Conservation (phyloP, 2,329 filamentous ascomycete species). For the Phoma herbarum region DNA sequence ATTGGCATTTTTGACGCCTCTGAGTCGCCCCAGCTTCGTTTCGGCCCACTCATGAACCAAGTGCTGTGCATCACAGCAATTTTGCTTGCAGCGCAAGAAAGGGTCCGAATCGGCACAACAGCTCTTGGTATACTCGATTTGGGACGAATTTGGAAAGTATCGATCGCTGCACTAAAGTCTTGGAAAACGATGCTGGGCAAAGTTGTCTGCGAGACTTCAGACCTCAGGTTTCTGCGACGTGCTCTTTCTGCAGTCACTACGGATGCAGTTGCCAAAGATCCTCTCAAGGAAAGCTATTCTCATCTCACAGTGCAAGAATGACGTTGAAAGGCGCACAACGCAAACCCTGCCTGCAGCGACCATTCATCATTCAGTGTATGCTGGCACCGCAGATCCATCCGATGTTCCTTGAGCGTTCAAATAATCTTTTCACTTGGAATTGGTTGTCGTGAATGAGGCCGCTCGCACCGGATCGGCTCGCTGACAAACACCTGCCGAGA, state of each 20-base stretch:
- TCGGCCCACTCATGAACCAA: slow-evolving; percentile 5
- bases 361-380: neutral
- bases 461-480: neutral
- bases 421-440: neutral
- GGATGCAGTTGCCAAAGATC: neutral
- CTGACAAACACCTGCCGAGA: slow-evolving; percentile 1
- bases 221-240: slow-evolving; percentile 10
- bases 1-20: slow-evolving; percentile 26
- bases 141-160: slow-evolving; percentile 26
- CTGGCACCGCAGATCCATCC: neutral
- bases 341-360: neutral
- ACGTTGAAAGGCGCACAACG: neutral
- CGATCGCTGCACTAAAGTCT: slow-evolving; percentile 42
- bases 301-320: neutral
- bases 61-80: slow-evolving; percentile 9
- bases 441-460: neutral
- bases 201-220: slow-evolving; percentile 13
- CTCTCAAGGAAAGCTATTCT: neutral
- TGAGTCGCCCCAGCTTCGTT: slow-evolving; percentile 13
- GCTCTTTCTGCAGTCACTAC: neutral
- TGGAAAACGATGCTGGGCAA: slow-evolving; percentile 26
- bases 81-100: slow-evolving; percentile 4
- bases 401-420: neutral
- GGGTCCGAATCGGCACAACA: slow-evolving; percentile 9
- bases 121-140: slow-evolving; percentile 31